A percentile compares a stretch with the other conserved stretches of the same genome.
Evolutionary conservation across 768 basidiomycete species (phyloP).

Genomic region (Pleurotus tuber-regium): DNA sequence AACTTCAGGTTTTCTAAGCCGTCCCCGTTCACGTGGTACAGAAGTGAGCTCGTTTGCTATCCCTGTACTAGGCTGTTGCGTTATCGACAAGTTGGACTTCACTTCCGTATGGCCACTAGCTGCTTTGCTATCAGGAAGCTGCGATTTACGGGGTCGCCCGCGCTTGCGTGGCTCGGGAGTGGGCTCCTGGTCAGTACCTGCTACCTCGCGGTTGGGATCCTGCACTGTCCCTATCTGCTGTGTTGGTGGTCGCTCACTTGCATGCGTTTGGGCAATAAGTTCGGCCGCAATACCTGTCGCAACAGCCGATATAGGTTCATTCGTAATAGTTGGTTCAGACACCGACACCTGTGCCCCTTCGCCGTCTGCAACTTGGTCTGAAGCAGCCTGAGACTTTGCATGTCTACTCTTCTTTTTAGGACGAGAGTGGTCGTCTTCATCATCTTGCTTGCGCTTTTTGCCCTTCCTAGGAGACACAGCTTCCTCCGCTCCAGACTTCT

Average conservation of each 20-base stretch:
- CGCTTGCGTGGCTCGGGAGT: conserved; percentile 29
- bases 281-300: no score
- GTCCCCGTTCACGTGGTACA: background rate
- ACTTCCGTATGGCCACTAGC: no score
- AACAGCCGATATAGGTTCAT: no score
- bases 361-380: conserved; percentile 14
- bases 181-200: no score
- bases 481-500: background rate
- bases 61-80: background rate
- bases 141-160: conserved; percentile 29
- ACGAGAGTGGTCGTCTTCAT: background rate
- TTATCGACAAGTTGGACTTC: no score
- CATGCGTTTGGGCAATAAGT: no score
- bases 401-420: background rate
- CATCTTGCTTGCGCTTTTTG: background rate
- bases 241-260: no score
- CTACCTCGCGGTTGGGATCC: no score
- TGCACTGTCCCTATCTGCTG: no score
- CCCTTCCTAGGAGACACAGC: background rate
- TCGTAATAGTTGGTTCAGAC: no score
- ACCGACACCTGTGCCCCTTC: conserved; percentile 14
- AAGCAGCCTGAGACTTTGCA: background rate
- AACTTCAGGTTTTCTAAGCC: background rate
- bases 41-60: background rate
- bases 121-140: no score